These are phyloP conservation scores for Nakazawaea ambrosiae DNA, from an alignment of 805 yeast genomes.

Conservation along the genomic window DNA sequence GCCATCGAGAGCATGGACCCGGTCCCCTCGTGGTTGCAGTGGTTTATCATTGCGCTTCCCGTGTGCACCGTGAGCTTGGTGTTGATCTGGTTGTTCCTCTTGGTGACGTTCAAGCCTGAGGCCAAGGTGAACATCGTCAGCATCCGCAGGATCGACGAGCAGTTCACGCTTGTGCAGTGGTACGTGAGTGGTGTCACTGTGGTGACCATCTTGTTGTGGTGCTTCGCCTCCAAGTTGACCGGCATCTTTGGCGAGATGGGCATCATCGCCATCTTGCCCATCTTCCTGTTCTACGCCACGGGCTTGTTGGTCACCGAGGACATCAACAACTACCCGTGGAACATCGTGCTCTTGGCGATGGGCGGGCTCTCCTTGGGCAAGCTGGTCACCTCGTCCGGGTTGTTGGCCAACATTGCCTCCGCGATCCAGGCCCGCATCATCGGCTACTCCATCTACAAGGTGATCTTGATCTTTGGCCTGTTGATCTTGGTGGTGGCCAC, in stretches of 20 bases:
- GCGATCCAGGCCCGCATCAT: conserved; percentile 60
- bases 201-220: conserved; percentile 80
- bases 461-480: conserved; percentile 73
- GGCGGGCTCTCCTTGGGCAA: conserved; percentile 96
- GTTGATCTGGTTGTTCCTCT: conserved; percentile 65
- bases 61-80: conserved; percentile 59
- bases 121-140: conserved; percentile 46
- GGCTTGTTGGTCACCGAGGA: conserved; percentile 85
- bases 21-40: conserved; percentile 79
- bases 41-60: conserved; percentile 88
- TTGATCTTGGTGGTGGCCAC: conserved; percentile 83
- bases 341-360: conserved; percentile 92
- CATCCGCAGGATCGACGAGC: conserved; percentile 56
- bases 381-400: conserved; percentile 88
- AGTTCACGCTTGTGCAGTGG: conserved; percentile 67
- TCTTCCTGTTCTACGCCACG: conserved; percentile 87
- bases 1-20: conserved; percentile 87
- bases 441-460: conserved; percentile 62
- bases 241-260: conserved; percentile 91
- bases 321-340: conserved; percentile 95
- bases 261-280: conserved; percentile 84
- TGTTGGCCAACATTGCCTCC: conserved; percentile 70
- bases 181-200: conserved; percentile 64
- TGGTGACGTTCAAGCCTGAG: conserved; percentile 55
- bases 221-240: conserved; percentile 71